Percentiles rank a stretch among this genome's conserved stretches.
Evolutionary conservation across 2,329 filamentous ascomycete genomes (phyloP).

Genomic region (Penicillium sp.): DNA sequence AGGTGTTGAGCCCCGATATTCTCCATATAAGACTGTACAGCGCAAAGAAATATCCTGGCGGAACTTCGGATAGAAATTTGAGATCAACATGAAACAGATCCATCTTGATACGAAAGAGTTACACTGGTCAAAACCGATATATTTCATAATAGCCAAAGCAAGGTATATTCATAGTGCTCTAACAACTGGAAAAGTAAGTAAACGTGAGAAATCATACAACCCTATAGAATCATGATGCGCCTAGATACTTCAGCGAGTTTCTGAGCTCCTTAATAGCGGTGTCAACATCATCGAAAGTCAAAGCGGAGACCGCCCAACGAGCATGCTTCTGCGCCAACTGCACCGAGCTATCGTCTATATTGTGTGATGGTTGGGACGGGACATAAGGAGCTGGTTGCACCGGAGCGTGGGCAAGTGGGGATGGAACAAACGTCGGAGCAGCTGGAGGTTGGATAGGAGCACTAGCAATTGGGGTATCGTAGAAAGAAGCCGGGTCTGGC

Average conservation of each 20-base stretch:
- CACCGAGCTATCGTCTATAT: slow-evolving; percentile 68
- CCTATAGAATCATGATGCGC: slow-evolving; percentile 45
- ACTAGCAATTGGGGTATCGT: slow-evolving; percentile 18
- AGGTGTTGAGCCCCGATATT: neutral
- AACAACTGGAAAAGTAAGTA: neutral
- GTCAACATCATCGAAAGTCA: slow-evolving; percentile 93
- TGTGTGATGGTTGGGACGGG: slow-evolving; percentile 28
- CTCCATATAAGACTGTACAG: neutral
- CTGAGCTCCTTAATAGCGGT: slow-evolving; percentile 85
- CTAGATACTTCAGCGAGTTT: slow-evolving; percentile 68
- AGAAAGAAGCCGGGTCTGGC: slow-evolving; percentile 24
- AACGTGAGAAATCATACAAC: neutral
- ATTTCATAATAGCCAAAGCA: neutral
- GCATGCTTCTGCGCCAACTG: slow-evolving; percentile 88
- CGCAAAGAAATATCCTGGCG: neutral
- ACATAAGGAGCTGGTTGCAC: slow-evolving; percentile 18
- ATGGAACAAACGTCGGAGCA: slow-evolving; percentile 13
- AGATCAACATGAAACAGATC: neutral
- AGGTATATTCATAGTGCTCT: slow-evolving; percentile 1
- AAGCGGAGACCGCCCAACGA: slow-evolving; percentile 91
- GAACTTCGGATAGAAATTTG: neutral
- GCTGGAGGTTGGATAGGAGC: slow-evolving; percentile 18
- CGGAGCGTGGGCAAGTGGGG: slow-evolving; percentile 27
- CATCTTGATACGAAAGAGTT: neutral
- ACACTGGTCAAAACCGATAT: neutral